Conservation (phyloP, 1,139 yeast genomes). For the Suhomyces chickasaworum region DNA sequence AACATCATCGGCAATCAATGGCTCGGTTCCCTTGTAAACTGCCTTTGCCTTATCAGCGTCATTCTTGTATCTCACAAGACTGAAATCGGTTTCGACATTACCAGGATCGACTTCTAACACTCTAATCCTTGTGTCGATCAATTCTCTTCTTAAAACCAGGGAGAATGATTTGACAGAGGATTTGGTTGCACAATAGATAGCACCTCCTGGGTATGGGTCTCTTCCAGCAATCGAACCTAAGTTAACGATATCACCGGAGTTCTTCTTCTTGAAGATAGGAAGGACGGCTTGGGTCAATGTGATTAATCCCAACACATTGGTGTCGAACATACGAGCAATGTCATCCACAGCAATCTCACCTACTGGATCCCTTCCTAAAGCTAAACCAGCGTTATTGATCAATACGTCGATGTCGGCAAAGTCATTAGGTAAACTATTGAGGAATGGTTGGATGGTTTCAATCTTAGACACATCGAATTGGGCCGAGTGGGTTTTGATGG, state of each 20-base stretch:
- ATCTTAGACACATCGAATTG: slow-evolving; percentile 41
- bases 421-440: slow-evolving; percentile 34
- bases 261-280: slow-evolving; percentile 49
- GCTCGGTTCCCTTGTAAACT: slow-evolving; percentile 73
- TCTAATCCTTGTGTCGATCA: slow-evolving; percentile 69
- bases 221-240: slow-evolving; percentile 88
- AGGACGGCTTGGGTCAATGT: slow-evolving; percentile 41
- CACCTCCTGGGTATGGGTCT: slow-evolving; percentile 84
- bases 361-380: slow-evolving; percentile 42
- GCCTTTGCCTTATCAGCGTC: slow-evolving; percentile 67
- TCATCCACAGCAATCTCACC: slow-evolving; percentile 38
- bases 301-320: slow-evolving; percentile 46
- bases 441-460: slow-evolving; percentile 35
- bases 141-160: slow-evolving; percentile 74
- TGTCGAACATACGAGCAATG: slow-evolving; percentile 41
- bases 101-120: slow-evolving; percentile 89
- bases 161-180: slow-evolving; percentile 80
- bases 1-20: slow-evolving; percentile 74
- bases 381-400: slow-evolving; percentile 48
- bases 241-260: slow-evolving; percentile 77
- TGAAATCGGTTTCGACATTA: slow-evolving; percentile 85
- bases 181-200: slow-evolving; percentile 87
- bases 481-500: slow-evolving; percentile 29
- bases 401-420: slow-evolving; percentile 43
- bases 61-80: slow-evolving; percentile 73